Evolutionary conservation across 768 basidiomycete genomes (phyloP), one percentile per base, ranked within the genome.

Genomic region (Tulasnella sp.): DNA sequence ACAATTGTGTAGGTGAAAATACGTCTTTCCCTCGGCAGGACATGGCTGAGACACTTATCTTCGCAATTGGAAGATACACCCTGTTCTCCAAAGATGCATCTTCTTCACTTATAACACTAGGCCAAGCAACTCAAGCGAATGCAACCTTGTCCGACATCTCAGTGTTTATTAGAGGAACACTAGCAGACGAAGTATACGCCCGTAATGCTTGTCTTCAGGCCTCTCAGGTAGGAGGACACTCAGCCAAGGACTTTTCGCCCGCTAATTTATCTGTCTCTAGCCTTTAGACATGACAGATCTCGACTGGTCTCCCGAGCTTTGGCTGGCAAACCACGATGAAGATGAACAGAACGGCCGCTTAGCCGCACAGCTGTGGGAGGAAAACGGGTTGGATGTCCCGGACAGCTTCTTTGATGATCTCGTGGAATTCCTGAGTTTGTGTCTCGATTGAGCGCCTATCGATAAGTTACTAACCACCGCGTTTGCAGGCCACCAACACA

Each of bases 271-370:
- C n/a, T n/a, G n/a, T n/a, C n/a, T n/a, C 1, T 73, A 98, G 93
- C 90, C 95, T 0, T 90, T 98, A 75, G 97, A 98, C 80, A 79
- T 98, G 63, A 98, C 95, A 0, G 96, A 98, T 64, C 79, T 94
- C 41, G 95, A 97, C 74, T 99, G 95, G 90, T 92, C 90, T 1
- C 87, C 91, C 0, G 89, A 92, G 78, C 79, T 99, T 0, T 92
- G 93, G 88, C 84, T 98, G 42, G 91, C 91, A 4, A 89, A 86
- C 69, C 94, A 98, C 75, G 97, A 98, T 73, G 88, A 87, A 68
- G 90, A 91, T 74, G 93, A 94, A 76, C 93, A 95, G 77, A 98
- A 95, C 76, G 88, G 88, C 0, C 84, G 90, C 66, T 81, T 98
- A 44, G 95, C 95, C 17, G 81, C 82, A 29, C 87, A 89, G 74